These are phyloP conservation scores for Chaetoceros muelleri DNA, from an alignment of 108 stramenopile genomes.

Conservation along the genomic window DNA sequence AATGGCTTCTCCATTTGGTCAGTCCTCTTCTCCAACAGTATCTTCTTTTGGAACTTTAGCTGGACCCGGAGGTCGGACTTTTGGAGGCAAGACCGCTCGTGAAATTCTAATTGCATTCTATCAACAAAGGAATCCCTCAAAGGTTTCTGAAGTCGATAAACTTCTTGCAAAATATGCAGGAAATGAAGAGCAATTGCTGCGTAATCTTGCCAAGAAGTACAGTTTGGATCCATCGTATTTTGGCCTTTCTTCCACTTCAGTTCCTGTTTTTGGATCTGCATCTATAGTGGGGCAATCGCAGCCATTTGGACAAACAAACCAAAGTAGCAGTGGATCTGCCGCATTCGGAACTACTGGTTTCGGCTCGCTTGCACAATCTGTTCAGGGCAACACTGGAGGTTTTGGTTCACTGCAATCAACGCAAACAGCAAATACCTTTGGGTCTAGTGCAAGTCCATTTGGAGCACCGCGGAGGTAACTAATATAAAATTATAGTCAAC, in stretches of 20 bases:
- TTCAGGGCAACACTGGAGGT: background rate
- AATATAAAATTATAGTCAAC: no score
- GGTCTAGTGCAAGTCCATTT: background rate
- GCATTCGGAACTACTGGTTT: slow-evolving; percentile 29
- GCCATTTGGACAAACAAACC: slow-evolving; percentile 17
- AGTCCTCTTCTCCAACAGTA: slow-evolving; percentile 3
- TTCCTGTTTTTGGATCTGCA: slow-evolving; percentile 13
- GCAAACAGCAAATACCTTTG: background rate
- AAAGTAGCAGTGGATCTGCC: slow-evolving; percentile 7
- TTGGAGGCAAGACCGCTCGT: slow-evolving; percentile 46
- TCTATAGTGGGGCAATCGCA: slow-evolving; percentile 1
- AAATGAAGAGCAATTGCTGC: slow-evolving; percentile 68
- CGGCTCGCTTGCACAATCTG: slow-evolving; percentile 10
- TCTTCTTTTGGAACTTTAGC: slow-evolving; percentile 2
- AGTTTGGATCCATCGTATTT: slow-evolving; percentile 63
- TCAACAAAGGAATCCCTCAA: slow-evolving; percentile 60
- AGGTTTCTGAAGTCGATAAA: slow-evolving; percentile 71
- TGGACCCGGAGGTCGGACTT: slow-evolving; percentile 9
- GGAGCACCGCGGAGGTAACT: no score
- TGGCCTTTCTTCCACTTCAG: slow-evolving; percentile 26
- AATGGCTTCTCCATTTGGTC: slow-evolving; percentile 8
- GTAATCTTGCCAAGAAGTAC: slow-evolving; percentile 81
- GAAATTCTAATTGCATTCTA: slow-evolving; percentile 65
- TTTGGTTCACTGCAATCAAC: slow-evolving; percentile 21
- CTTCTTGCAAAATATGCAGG: slow-evolving; percentile 69